Conservation (phyloP, 495 filamentous ascomycete genomes). For the Cudoniella acicularis region DNA sequence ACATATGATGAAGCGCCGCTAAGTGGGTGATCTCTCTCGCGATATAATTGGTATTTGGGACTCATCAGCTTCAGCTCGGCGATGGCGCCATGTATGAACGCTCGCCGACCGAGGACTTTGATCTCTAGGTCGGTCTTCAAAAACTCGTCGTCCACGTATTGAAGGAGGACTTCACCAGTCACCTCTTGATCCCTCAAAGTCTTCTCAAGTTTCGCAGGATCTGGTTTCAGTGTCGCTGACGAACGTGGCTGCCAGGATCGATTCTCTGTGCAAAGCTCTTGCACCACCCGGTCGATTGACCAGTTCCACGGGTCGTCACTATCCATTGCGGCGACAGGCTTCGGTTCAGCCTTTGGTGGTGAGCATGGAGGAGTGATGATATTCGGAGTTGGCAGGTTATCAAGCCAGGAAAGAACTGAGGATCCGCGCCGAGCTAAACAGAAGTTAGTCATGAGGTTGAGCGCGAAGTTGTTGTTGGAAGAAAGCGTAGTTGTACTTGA, state of each 20-base stretch:
- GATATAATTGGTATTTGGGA: slow-evolving; percentile 31
- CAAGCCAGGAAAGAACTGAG: slow-evolving; percentile 13
- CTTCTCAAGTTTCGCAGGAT: slow-evolving; percentile 45
- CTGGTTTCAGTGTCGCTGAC: slow-evolving; percentile 35
- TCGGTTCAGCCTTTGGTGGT: not conserved
- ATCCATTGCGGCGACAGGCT: too few relatives aligned
- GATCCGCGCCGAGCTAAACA: slow-evolving; percentile 1
- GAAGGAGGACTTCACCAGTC: slow-evolving; percentile 58
- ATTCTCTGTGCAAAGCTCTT: slow-evolving; percentile 54
- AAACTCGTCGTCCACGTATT: slow-evolving; percentile 38
- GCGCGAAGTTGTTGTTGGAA: not conserved
- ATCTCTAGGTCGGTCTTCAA: slow-evolving; percentile 51
- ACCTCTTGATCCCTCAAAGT: slow-evolving; percentile 56
- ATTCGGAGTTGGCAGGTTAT: slow-evolving; percentile 1
- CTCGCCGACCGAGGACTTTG: slow-evolving; percentile 41
- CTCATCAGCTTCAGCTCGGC: slow-evolving; percentile 41
- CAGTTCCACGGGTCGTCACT: slow-evolving; percentile 62
- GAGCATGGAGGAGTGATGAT: not conserved
- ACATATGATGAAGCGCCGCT: not conserved
- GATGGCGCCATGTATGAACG: slow-evolving; percentile 43
- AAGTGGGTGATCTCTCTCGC: not conserved
- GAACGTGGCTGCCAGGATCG: slow-evolving; percentile 39
- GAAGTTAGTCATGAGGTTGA: slow-evolving; percentile 18
- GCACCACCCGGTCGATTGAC: slow-evolving; percentile 61
- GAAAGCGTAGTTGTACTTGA: too few relatives aligned